A percentile compares a stretch with the other conserved stretches of the same genome.
Conservation (phyloP, 345 rosid genomes). For the Balakata baccata region DNA sequence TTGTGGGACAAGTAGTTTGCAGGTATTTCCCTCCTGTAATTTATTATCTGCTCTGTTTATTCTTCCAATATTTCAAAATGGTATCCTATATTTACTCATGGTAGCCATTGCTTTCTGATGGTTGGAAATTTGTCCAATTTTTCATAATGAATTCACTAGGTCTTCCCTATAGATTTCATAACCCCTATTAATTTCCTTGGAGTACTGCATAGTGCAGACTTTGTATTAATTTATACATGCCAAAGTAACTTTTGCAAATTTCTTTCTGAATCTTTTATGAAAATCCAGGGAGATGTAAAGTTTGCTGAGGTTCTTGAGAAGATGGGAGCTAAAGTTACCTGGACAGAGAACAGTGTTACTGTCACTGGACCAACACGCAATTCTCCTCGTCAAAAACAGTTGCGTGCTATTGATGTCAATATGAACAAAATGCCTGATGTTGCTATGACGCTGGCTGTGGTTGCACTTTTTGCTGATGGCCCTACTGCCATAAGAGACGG, state of each 20-base stretch:
- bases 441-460: slow-evolving; percentile 96
- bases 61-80: background rate
- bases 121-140: background rate
- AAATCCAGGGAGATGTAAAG: slow-evolving; percentile 77
- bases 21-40: slow-evolving; percentile 40
- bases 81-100: background rate
- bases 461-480: slow-evolving; percentile 90
- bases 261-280: background rate
- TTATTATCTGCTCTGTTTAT: background rate
- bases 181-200: background rate
- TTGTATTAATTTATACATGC: background rate
- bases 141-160: background rate
- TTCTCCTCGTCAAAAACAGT: slow-evolving; percentile 66
- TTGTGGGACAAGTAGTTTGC: slow-evolving; percentile 89
- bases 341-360: slow-evolving; percentile 90
- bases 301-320: slow-evolving; percentile 93
- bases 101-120: slow-evolving; percentile 4
- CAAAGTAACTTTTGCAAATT: background rate
- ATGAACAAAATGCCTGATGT: slow-evolving; percentile 99
- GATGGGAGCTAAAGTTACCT: slow-evolving; percentile 92
- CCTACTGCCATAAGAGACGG: slow-evolving; percentile 97
- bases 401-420: slow-evolving; percentile 76
- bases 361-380: slow-evolving; percentile 82
- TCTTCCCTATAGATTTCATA: slow-evolving; percentile 3
- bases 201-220: background rate